These are phyloP conservation scores for Calonectria crousiana DNA, from an alignment of 2,329 filamentous ascomycete genomes.

Conservation along the genomic window DNA sequence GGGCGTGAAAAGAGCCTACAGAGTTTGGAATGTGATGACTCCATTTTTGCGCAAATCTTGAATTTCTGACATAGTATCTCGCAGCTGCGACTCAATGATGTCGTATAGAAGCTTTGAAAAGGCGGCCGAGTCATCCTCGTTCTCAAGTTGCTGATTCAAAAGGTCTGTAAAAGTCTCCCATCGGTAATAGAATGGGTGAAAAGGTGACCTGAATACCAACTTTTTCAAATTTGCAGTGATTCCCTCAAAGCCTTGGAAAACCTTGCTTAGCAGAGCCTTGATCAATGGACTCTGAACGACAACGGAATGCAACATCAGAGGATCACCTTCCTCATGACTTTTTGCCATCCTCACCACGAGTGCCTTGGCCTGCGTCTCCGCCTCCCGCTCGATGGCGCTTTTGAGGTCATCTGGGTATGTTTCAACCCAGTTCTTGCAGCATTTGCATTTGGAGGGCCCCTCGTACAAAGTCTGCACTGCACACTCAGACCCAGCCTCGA, in stretches of 20 bases:
- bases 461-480: background rate
- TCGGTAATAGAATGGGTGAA: slow-evolving; percentile 24
- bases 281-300: slow-evolving; percentile 19
- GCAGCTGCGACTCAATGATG: slow-evolving; percentile 8
- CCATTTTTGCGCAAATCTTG: background rate
- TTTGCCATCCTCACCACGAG: slow-evolving; percentile 29
- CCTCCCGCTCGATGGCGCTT: slow-evolving; percentile 14
- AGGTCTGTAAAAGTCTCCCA: slow-evolving; percentile 18
- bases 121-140: background rate
- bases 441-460: background rate
- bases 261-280: slow-evolving; percentile 15
- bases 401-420: background rate
- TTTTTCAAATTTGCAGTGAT: slow-evolving; percentile 16
- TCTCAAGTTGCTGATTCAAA: slow-evolving; percentile 15
- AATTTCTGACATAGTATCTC: slow-evolving; percentile 10
- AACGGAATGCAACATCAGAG: slow-evolving; percentile 18
- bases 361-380: slow-evolving; percentile 24
- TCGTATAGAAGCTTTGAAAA: slow-evolving; percentile 25
- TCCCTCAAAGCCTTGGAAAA: slow-evolving; percentile 21
- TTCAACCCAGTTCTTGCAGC: background rate
- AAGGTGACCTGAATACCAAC: slow-evolving; percentile 21
- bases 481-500: background rate
- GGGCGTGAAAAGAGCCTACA: slow-evolving; percentile 20
- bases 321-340: slow-evolving; percentile 16
- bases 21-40: slow-evolving; percentile 14